These are phyloP conservation scores for Arthrobotrys sinensis DNA, from an alignment of 2,329 filamentous ascomycete species.

Conservation along the genomic window DNA sequence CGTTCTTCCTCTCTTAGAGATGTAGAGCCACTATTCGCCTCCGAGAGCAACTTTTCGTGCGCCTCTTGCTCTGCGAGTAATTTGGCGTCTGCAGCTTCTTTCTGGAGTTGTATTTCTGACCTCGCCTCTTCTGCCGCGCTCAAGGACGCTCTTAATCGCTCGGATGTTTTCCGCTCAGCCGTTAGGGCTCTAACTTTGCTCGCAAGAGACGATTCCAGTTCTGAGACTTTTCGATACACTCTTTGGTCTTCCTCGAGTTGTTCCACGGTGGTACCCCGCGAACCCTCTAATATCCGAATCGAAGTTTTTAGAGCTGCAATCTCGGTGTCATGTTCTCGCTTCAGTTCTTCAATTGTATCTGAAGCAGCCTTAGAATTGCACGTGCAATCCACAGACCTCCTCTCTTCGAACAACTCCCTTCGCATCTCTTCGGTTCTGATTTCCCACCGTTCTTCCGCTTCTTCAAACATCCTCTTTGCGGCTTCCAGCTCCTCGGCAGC, in stretches of 20 bases:
- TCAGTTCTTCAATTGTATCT: slow-evolving; percentile 41
- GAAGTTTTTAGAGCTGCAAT: slow-evolving; percentile 45
- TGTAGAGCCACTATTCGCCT: slow-evolving; percentile 19
- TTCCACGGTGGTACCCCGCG: slow-evolving; percentile 53
- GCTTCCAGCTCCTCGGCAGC: slow-evolving; percentile 43
- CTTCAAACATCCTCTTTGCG: slow-evolving; percentile 36
- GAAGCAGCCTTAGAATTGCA: slow-evolving; percentile 28
- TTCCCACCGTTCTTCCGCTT: slow-evolving; percentile 47
- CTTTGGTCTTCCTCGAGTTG: slow-evolving; percentile 58
- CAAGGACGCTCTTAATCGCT: slow-evolving; percentile 42
- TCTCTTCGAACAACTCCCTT: slow-evolving; percentile 44
- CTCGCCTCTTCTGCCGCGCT: slow-evolving; percentile 35
- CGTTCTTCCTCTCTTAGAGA: slow-evolving; percentile 6
- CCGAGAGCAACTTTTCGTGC: slow-evolving; percentile 25
- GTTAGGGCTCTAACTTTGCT: slow-evolving; percentile 49
- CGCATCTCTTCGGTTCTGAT: slow-evolving; percentile 57
- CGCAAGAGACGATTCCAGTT: slow-evolving; percentile 50
- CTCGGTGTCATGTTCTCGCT: slow-evolving; percentile 41
- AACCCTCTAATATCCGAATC: slow-evolving; percentile 51
- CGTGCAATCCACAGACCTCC: slow-evolving; percentile 36
- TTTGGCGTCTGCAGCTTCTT: slow-evolving; percentile 32
- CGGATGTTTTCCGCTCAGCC: slow-evolving; percentile 51
- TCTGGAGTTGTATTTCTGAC: slow-evolving; percentile 30
- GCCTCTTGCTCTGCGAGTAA: slow-evolving; percentile 20
- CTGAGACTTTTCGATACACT: slow-evolving; percentile 54